These are phyloP conservation scores for Paxillus rubicundulus DNA, from an alignment of 768 basidiomycete species.

Conservation along the genomic window DNA sequence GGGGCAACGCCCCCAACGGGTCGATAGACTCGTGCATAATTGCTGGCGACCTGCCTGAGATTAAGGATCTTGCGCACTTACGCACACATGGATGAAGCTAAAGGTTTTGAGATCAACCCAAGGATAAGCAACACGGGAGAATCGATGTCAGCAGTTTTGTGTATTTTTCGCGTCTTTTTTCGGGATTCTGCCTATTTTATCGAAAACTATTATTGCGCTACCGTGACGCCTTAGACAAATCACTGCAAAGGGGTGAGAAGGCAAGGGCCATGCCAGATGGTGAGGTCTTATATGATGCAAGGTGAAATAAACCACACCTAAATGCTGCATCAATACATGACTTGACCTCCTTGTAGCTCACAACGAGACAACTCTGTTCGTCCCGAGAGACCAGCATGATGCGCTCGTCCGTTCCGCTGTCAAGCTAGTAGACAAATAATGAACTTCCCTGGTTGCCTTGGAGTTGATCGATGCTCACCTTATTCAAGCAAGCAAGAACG, in stretches of 20 bases:
- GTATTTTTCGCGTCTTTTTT: conserved; percentile 59
- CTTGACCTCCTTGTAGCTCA: conserved; percentile 91
- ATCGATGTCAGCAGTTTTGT: conserved; percentile 30
- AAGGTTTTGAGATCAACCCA: too few relatives aligned
- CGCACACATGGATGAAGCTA: too few relatives aligned
- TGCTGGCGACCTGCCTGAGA: too few relatives aligned
- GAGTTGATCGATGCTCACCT: conserved; percentile 47
- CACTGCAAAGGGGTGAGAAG: conserved; percentile 33
- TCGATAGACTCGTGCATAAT: too few relatives aligned
- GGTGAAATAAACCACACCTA: conserved; percentile 47
- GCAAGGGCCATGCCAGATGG: conserved; percentile 1
- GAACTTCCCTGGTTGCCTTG: background rate
- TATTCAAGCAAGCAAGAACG: conserved; percentile 90
- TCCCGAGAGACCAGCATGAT: conserved; percentile 94
- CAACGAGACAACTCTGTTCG: conserved; percentile 93
- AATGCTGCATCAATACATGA: conserved; percentile 82
- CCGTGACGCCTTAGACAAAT: conserved; percentile 37
- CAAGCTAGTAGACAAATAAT: conserved; percentile 53
- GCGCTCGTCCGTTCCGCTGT: conserved; percentile 89
- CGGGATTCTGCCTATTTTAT: conserved; percentile 67
- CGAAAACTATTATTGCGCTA: conserved; percentile 12
- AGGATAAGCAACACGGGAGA: too few relatives aligned
- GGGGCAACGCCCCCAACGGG: too few relatives aligned
- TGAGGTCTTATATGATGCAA: background rate
- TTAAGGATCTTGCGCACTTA: too few relatives aligned